Evolutionary conservation across 2,329 filamentous ascomycete genomes (phyloP), one percentile per base, ranked within the genome.

Genomic region (Fonsecaea pugnacius): DNA sequence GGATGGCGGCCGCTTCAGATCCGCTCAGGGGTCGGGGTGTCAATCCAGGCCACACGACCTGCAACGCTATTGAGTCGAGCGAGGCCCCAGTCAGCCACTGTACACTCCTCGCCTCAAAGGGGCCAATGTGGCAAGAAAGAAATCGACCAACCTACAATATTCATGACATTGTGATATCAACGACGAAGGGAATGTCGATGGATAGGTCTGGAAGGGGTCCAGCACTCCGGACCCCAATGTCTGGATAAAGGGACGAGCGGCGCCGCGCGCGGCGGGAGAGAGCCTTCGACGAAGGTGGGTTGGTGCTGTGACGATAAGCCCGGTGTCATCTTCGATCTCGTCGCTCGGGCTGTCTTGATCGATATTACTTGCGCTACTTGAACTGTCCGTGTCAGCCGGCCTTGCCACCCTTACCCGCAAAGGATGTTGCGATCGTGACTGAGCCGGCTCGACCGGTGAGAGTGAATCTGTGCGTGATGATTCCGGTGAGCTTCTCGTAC

Each of bases 141-240:
- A 50, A 38, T 6, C 32, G 33, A 24, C 7, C 24, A 40, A 18
- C 58, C 54, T 46, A 60, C 58, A 60, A 27, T 60, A 60, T 36
- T 60, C 58, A 54, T 60, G 48, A 35, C 48, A 53, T 43, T 60
- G 48, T 4, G 48, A 53, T 24, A 60, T 51, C 38, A 53, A 48
- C n/a, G 58, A 21, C 6, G 58, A 46, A 30, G 58, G 58, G 24
- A 60, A 60, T 1, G 46, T 30, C 1, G 58, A 54, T 4, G 58
- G 48, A 54, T 60, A 60, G 33, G 58, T 60, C 18, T 36, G 58
- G 27, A 60, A 60, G 3, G 58, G 58, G 21, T 60, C 58, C 33
- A 53, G 38, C 30, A 43, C 38, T 6, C 35, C 58, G n/a, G 58
- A 60, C 18, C 57, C 57, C 14, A 59, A 48, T 3, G 52, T 46